Conservation (phyloP, 495 filamentous ascomycete genomes). For the Staphylotrichum longicolle region DNA sequence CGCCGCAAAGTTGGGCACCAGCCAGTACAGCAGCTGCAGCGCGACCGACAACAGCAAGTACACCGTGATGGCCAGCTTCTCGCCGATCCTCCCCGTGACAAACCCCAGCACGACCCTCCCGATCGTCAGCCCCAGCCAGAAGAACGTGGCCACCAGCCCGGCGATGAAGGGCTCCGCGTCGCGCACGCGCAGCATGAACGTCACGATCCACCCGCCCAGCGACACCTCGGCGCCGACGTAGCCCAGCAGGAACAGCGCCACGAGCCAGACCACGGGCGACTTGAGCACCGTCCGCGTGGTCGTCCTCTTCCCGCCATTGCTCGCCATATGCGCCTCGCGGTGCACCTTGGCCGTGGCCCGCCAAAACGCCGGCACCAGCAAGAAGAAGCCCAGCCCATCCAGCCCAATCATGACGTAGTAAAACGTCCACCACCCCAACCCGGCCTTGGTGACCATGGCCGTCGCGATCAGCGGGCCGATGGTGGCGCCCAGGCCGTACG, state of each 20-base stretch:
- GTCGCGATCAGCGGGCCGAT: slow-evolving; percentile 76
- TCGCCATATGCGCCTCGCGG: slow-evolving; percentile 43
- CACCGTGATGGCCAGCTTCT: slow-evolving; percentile 60
- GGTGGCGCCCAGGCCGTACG: slow-evolving; percentile 75
- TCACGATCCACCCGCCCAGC: slow-evolving; percentile 84
- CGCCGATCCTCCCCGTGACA: slow-evolving; percentile 66
- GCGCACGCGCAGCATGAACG: slow-evolving; percentile 76
- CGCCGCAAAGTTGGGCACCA: slow-evolving; percentile 72
- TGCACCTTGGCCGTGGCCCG: slow-evolving; percentile 60
- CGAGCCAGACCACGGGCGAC: slow-evolving; percentile 66
- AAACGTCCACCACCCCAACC: slow-evolving; percentile 61
- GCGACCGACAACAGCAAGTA: slow-evolving; percentile 63
- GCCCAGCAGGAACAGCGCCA: slow-evolving; percentile 69
- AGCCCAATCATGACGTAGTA: slow-evolving; percentile 65
- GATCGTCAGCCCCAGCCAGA: slow-evolving; percentile 79
- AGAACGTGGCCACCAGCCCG: slow-evolving; percentile 77
- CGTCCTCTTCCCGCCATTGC: slow-evolving; percentile 30
- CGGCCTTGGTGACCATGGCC: slow-evolving; percentile 59
- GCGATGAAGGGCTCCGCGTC: slow-evolving; percentile 66
- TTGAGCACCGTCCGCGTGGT: slow-evolving; percentile 38
- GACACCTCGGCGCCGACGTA: slow-evolving; percentile 87
- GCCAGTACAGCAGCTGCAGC: slow-evolving; percentile 78
- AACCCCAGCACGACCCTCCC: slow-evolving; percentile 72
- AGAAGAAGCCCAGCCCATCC: slow-evolving; percentile 53
- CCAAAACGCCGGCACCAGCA: slow-evolving; percentile 64